Evolutionary conservation across 805 yeast species (phyloP).

Genomic region (Saccharomycopsis guyanensis): DNA sequence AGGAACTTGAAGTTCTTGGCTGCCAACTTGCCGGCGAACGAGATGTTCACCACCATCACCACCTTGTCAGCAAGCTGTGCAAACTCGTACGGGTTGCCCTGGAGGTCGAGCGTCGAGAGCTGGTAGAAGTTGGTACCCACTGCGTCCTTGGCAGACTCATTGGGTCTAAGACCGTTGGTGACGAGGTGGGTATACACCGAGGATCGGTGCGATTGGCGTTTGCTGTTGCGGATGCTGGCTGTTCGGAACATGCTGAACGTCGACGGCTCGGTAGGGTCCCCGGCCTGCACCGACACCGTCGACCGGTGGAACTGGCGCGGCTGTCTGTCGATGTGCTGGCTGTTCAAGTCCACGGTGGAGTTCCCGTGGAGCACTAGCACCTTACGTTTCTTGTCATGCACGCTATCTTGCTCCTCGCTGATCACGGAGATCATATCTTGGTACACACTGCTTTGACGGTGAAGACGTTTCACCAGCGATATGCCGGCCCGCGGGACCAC

Average conservation of each 20-base stretch:
- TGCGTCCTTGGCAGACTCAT: slow-evolving; percentile 2
- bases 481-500: not conserved
- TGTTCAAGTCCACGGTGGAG: no score
- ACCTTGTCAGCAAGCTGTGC: slow-evolving; percentile 9
- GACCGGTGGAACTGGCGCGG: no score
- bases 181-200: slow-evolving; percentile 11
- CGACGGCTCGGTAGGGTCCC: no score
- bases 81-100: slow-evolving; percentile 16
- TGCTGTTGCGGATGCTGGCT: not conserved
- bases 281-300: no score
- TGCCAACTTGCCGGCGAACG: slow-evolving; percentile 4
- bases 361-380: not conserved
- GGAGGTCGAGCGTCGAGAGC: slow-evolving; percentile 5
- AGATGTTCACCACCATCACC: slow-evolving; percentile 14
- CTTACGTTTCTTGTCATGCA: slow-evolving; percentile 4
- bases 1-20: slow-evolving; percentile 5
- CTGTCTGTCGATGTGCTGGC: no score
- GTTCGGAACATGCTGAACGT: not conserved
- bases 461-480: not conserved
- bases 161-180: slow-evolving; percentile 14
- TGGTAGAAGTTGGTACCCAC: slow-evolving; percentile 13
- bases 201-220: not conserved
- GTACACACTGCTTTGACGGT: slow-evolving; percentile 16
- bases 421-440: slow-evolving; percentile 9
- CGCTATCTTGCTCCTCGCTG: slow-evolving; percentile 2